Conservation (phyloP, 495 filamentous ascomycete species). For the Patellaria atrata region DNA sequence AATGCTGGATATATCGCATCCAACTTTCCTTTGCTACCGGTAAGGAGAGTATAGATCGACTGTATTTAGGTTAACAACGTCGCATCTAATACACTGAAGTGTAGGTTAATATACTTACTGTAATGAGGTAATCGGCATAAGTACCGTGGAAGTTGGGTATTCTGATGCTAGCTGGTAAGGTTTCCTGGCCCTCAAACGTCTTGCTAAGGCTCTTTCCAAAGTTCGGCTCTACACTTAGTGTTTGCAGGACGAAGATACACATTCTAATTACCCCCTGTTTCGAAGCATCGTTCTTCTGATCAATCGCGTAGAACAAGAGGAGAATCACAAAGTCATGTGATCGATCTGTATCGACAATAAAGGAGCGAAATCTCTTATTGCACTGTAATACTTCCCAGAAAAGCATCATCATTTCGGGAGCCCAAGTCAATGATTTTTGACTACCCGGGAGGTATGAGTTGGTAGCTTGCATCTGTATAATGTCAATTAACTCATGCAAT, state of each 20-base stretch:
- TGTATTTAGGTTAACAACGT: conserved; percentile 32
- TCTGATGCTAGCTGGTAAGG: conserved; percentile 63
- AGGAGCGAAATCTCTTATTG: conserved; percentile 94
- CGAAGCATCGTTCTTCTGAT: conserved; percentile 69
- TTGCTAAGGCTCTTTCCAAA: conserved; percentile 87
- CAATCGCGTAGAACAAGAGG: conserved; percentile 81
- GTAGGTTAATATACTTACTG: conserved; percentile 40
- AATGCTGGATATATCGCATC: conserved; percentile 88
- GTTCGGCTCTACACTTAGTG: conserved; percentile 79
- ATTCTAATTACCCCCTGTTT: conserved; percentile 89
- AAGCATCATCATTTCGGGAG: conserved; percentile 91
- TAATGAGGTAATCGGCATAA: conserved; percentile 89
- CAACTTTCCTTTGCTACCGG: conserved; percentile 78
- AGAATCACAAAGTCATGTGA: conserved; percentile 87
- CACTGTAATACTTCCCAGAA: conserved; percentile 97
- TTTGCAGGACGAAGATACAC: conserved; percentile 95
- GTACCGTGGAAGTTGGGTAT: conserved; percentile 74
- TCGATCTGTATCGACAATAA: conserved; percentile 90
- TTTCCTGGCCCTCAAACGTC: conserved; percentile 78
- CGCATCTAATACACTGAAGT: neutral
- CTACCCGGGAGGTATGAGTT: conserved; percentile 80
- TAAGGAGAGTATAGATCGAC: conserved; percentile 89
- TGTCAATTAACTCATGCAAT: conserved; percentile 7
- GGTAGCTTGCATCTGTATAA: conserved; percentile 60
- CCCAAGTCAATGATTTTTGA: conserved; percentile 68